Conservation (phyloP, 768 basidiomycete genomes). For the Pulveroboletus frians region DNA sequence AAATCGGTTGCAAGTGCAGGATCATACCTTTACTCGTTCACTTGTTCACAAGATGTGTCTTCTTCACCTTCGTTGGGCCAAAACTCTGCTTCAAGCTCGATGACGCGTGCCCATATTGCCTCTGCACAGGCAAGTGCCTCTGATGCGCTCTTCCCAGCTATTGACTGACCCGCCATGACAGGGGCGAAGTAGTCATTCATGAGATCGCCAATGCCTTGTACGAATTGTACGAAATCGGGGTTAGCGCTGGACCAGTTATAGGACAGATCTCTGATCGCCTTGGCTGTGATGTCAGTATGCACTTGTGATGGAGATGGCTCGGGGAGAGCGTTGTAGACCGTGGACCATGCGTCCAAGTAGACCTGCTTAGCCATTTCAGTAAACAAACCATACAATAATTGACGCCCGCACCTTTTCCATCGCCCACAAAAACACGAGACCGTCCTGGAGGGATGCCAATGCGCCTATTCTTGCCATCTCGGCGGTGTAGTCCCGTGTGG, state of each 20-base stretch:
- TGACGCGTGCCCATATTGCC: constrained; percentile 50
- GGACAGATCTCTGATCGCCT: constrained; percentile 45
- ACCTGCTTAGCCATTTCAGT: constrained; percentile 36
- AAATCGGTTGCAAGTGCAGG: not conserved
- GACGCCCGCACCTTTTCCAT: constrained; percentile 59
- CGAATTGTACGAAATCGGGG: constrained; percentile 49
- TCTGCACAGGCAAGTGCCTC: constrained; percentile 35
- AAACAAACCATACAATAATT: too few species aligned
- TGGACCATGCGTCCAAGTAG: constrained; percentile 65
- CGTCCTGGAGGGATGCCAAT: constrained; percentile 49
- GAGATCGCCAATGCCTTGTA: constrained; percentile 43
- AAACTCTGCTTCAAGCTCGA: constrained; percentile 58
- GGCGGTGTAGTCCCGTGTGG: constrained; percentile 65
- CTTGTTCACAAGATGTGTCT: constrained; percentile 1
- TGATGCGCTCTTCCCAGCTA: constrained; percentile 4
- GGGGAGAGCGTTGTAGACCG: constrained; percentile 31
- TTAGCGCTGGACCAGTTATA: constrained; percentile 52
- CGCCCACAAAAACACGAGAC: constrained; percentile 69
- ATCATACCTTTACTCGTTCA: not conserved
- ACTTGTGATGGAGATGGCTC: not conserved
- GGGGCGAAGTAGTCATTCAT: constrained; percentile 39
- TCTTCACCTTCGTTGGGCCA: constrained; percentile 49
- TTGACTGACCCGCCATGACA: constrained; percentile 30
- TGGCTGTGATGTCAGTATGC: constrained; percentile 8
- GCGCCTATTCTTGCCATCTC: constrained; percentile 57